These are phyloP conservation scores for Nakazawaea ernobii DNA, from an alignment of 805 yeast genomes.

Conservation along the genomic window DNA sequence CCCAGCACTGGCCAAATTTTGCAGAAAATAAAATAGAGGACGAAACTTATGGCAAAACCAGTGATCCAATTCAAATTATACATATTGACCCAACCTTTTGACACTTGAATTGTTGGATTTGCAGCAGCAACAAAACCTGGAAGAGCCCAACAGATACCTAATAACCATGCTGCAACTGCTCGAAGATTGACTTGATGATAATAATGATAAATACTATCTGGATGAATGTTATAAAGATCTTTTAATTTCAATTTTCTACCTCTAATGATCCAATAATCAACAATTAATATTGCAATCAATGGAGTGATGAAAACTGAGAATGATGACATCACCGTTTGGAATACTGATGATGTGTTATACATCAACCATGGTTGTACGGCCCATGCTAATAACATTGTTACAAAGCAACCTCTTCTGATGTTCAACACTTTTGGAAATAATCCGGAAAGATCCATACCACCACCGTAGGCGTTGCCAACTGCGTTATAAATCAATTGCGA, in stretches of 20 bases:
- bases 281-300: constrained; percentile 29
- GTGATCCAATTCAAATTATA: constrained; percentile 62
- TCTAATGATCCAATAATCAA: constrained; percentile 36
- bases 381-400: constrained; percentile 29
- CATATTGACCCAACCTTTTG: constrained; percentile 32
- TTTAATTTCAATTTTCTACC: constrained; percentile 31
- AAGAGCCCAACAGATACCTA: constrained; percentile 40
- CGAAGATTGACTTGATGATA: constrained; percentile 37
- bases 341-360: constrained; percentile 27
- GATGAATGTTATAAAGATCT: constrained; percentile 30
- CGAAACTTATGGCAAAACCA: constrained; percentile 52
- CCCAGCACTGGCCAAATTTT: constrained; percentile 31
- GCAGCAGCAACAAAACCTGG: constrained; percentile 39
- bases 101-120: constrained; percentile 10
- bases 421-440: constrained; percentile 37
- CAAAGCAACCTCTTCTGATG: constrained; percentile 39
- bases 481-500: constrained; percentile 35
- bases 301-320: constrained; percentile 36
- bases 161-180: constrained; percentile 30
- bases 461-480: constrained; percentile 34
- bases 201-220: constrained; percentile 31
- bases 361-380: constrained; percentile 36
- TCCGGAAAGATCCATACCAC: constrained; percentile 48
- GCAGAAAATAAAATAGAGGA: constrained; percentile 30
- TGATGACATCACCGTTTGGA: constrained; percentile 29